Evolutionary conservation across 306 rosid species (phyloP).

Genomic region (Quillaja saponaria): DNA sequence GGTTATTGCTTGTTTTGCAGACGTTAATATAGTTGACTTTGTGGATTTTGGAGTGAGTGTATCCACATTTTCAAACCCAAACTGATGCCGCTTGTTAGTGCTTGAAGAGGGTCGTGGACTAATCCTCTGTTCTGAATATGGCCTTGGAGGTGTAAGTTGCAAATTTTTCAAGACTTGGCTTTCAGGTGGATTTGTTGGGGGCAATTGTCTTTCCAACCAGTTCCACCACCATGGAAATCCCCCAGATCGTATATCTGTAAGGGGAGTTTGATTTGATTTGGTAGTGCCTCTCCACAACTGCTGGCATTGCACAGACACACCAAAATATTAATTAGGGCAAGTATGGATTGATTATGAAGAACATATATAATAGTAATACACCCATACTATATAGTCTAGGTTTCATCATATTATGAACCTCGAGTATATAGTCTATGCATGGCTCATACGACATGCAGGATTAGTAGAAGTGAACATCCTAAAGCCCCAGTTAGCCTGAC

Average conservation of each 20-base stretch:
- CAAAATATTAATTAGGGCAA: constrained; percentile 14
- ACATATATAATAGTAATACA: too few species aligned
- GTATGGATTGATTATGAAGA: too few species aligned
- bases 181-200: constrained; percentile 53
- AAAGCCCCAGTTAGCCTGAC: neutral
- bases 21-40: constrained; percentile 55
- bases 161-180: constrained; percentile 58
- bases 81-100: constrained; percentile 46
- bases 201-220: constrained; percentile 87
- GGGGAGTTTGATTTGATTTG: constrained; percentile 61
- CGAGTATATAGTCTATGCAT: too few species aligned
- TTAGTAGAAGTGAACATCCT: neutral
- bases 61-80: constrained; percentile 60
- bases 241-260: constrained; percentile 52
- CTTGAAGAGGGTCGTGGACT: constrained; percentile 67
- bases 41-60: constrained; percentile 81
- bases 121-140: constrained; percentile 60
- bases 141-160: constrained; percentile 75
- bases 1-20: constrained; percentile 45
- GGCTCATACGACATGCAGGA: neutral
- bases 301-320: constrained; percentile 29
- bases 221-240: constrained; percentile 99
- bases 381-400: too few species aligned
- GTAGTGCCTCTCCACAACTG: constrained; percentile 87
- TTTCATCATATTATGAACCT: too few species aligned